Evolutionary conservation across 345 rosid genomes (phyloP), one percentile per base, ranked within the genome.

Genomic region (Eucalyptus polybractea): DNA sequence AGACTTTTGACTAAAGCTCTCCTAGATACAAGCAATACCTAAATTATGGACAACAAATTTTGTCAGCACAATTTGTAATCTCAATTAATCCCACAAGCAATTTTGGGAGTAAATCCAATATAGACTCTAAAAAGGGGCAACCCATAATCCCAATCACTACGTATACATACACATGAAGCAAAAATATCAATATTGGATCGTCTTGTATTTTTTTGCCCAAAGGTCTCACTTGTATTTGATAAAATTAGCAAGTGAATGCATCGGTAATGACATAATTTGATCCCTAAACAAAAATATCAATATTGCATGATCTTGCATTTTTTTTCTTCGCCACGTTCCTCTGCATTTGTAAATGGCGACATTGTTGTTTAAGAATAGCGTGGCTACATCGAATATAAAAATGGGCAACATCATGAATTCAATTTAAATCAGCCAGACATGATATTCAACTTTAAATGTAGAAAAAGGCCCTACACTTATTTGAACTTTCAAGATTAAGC

Each of bases 21-120:
- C 21, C 1, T 0, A 72, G 27, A 37, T 37, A 76, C 12, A 76
- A 24, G 27, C 27, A 76, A 37, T 37, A 37, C 13, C 22, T 33
- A 37, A 17, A 0, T 56, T 0, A 2, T 56, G 62, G 6, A 21
- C 4, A 9, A 37, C 27, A 10, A 8, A 19, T 76, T 76, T 21
- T 2, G 2, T 86, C 21, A 5, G 2, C 6, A 2, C 14, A 47
- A 4, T 27, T 25, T 19, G 87, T 27, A 86, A n/a, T 49, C 21
- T 86, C 21, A 86, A 86, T 76, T 37, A 76, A 33, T 72, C 81
- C 81, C 81, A 33, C 81, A 0, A 56, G 29, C 62, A 56, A 56
- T 56, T 56, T 56, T 56, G 62, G 62, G 62, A 56, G 0, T 56
- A 22, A 4, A 53, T 53, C 58, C 58, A 53, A 7, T 53, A 4